Base-by-base conservation (phyloP, 371 early-diverging fungal genomes). In the Circinella minor region DNA sequence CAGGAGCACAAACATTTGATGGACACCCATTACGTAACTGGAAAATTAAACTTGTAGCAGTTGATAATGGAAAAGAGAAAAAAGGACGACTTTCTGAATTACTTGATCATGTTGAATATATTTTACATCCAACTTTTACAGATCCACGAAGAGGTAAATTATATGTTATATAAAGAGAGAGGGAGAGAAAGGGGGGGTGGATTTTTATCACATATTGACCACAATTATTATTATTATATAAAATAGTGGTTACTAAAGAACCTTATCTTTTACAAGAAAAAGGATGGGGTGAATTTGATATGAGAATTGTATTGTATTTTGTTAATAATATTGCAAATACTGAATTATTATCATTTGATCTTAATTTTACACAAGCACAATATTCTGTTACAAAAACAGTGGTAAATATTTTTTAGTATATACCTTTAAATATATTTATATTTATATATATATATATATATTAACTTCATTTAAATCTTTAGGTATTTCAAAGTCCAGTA, bases 231-330 rank as follows among this genome's bases (percentile, higher is more conserved):
- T 57, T 57, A 11, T 34, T 27, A 38, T 27, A 38, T 14, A 51
- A n/a, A 65, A 55, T 81, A 92, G 93, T 89, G 54, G 79, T 86
- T 39, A 75, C 71, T 15, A 88, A 82, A 14, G 85, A 88, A 69
- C 93, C 93, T 36, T 92, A 71, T 49, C 39, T 48, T 3, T 49
- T 74, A 34, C 61, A 67, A 65, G 89, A 91, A 71, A 84, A 88
- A 67, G 91, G 91, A 62, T 91, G 91, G 91, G 91, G 91, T 66
- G 89, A 89, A 70, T 91, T 91, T 66, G 91, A 91, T 69, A 80
- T 91, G 77, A 77, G 83, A 15, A 81, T 89, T 61, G 77, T 82
- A 61, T 73, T 91, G 15, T 80, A 89, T 61, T 89, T 89, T 73
- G 71, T 70, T 39, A 79, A 89, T 71, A 81, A 86, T 57, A 64